These are phyloP conservation scores for Thraustochytrium striatum DNA, from an alignment of 352 stramenopile genomes.

Conservation along the genomic window DNA sequence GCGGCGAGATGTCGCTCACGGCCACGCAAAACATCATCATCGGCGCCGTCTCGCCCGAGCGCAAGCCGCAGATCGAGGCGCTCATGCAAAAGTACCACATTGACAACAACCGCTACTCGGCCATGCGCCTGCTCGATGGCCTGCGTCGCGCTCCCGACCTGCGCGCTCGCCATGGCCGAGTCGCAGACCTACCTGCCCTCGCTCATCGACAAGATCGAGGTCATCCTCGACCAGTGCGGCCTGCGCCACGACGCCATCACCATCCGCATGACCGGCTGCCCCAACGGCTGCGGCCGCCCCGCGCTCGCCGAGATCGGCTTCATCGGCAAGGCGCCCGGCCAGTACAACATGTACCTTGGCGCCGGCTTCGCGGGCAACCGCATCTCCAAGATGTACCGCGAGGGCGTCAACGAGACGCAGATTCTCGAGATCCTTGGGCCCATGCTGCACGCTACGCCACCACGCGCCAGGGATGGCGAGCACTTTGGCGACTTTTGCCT, in stretches of 20 bases:
- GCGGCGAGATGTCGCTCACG: slow-evolving; percentile 76
- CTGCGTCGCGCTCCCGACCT: slow-evolving; percentile 81
- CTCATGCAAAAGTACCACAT: slow-evolving; percentile 84
- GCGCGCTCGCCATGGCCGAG: slow-evolving; percentile 92
- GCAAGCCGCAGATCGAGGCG: slow-evolving; percentile 81
- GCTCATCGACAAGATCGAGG: slow-evolving; percentile 85
- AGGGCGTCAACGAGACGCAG: slow-evolving; percentile 68
- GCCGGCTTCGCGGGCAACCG: slow-evolving; percentile 69
- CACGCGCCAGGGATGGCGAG: slow-evolving; percentile 61
- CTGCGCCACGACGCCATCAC: slow-evolving; percentile 90
- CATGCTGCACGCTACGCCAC: too few relatives aligned
- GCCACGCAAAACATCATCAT: slow-evolving; percentile 93
- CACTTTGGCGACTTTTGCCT: slow-evolving; percentile 78
- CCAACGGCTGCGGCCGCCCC: slow-evolving; percentile 91
- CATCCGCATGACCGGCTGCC: slow-evolving; percentile 96
- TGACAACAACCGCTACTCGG: slow-evolving; percentile 72
- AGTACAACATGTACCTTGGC: slow-evolving; percentile 94
- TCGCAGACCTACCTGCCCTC: slow-evolving; percentile 87
- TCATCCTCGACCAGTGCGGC: slow-evolving; percentile 77
- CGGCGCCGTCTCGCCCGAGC: slow-evolving; percentile 78
- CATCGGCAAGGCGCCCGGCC: slow-evolving; percentile 89
- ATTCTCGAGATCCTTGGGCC: slow-evolving; percentile 67
- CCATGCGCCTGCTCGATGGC: slow-evolving; percentile 66
- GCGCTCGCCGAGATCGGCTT: slow-evolving; percentile 97
- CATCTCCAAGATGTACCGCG: slow-evolving; percentile 75